These are phyloP conservation scores for Chalciporus sphaerocephalus DNA, from an alignment of 768 basidiomycete species.

Conservation along the genomic window DNA sequence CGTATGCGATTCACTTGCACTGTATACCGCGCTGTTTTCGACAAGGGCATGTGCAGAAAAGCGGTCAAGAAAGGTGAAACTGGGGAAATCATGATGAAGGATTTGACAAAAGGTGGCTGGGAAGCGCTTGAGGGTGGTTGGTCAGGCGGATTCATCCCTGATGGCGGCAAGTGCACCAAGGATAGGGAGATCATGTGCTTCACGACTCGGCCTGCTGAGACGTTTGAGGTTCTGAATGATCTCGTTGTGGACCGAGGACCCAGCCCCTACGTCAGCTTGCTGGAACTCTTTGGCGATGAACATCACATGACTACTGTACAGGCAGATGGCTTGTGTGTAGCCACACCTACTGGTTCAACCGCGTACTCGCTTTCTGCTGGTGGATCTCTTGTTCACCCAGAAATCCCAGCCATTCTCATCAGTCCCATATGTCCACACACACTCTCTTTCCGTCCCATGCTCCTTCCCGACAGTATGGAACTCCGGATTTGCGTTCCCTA, in stretches of 20 bases:
- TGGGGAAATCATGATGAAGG: constrained; percentile 96
- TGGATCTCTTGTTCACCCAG: constrained; percentile 95
- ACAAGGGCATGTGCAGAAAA: constrained; percentile 61
- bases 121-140: constrained; percentile 88
- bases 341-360: constrained; percentile 96
- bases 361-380: constrained; percentile 99
- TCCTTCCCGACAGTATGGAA: constrained; percentile 97
- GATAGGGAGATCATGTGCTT: constrained; percentile 99
- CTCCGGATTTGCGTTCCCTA: constrained; percentile 98
- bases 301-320: constrained; percentile 99
- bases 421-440: constrained; percentile 99
- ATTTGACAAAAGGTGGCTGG: constrained; percentile 88
- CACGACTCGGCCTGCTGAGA: constrained; percentile 89
- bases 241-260: constrained; percentile 97
- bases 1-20: constrained; percentile 99
- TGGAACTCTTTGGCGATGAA: constrained; percentile 97
- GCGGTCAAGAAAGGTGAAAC: constrained; percentile 92
- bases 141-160: constrained; percentile 41
- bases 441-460: constrained; percentile 97
- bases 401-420: constrained; percentile 93
- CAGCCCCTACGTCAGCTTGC: constrained; percentile 91
- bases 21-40: constrained; percentile 87
- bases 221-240: constrained; percentile 95
- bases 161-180: constrained; percentile 50
- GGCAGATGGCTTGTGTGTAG: constrained; percentile 92